Evolutionary conservation across 1,139 yeast species (phyloP), one percentile per base, ranked within the genome.

Genomic region (Arxiozyma telluris): DNA sequence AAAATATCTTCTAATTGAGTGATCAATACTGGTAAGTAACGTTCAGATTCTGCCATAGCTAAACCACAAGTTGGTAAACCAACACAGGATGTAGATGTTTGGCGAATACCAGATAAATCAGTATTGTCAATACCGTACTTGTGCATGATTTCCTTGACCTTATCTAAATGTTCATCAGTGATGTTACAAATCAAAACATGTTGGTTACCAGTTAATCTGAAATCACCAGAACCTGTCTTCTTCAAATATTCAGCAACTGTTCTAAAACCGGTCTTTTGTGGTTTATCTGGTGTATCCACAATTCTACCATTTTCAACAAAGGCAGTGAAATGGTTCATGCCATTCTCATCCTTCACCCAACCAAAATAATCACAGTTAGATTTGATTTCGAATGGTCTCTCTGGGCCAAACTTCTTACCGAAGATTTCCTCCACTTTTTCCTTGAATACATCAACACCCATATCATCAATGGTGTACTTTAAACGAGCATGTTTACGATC

Each of bases 41-140:
- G 83, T 76, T 93, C 98, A 49, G 96, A 86, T 74, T 93, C 98
- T 27, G 98, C 98, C 97, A 93, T 90, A 22, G 98, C 98, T 67
- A 91, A 80, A 61, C 98, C 98, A 82, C 98, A 93, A 2, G 98
- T 93, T 62, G 98, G 98, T 81, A 93, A 85, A 1, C 97, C 97
- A 56, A 93, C 98, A 81, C 98, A 93, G 0, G 98, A 96, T 43
- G 96, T 93, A 11, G 96, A 89, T 8, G 96, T 85, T 59, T 89
- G 78, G 70, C 98, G 82, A 67, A 93, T 77, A 2, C 87, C 96
- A 50, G 95, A 83, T 71, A 85, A 87, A 60, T 84, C 81, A 53
- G 91, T 79, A 73, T 90, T 90, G 70, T 89, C 96, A 61, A 93
- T 79, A 71, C 86, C 87, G 73, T 86, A 87, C 68, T 86, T 73